Conservation (phyloP, 2,329 filamentous ascomycete genomes). For the Colletotrichum horii region DNA sequence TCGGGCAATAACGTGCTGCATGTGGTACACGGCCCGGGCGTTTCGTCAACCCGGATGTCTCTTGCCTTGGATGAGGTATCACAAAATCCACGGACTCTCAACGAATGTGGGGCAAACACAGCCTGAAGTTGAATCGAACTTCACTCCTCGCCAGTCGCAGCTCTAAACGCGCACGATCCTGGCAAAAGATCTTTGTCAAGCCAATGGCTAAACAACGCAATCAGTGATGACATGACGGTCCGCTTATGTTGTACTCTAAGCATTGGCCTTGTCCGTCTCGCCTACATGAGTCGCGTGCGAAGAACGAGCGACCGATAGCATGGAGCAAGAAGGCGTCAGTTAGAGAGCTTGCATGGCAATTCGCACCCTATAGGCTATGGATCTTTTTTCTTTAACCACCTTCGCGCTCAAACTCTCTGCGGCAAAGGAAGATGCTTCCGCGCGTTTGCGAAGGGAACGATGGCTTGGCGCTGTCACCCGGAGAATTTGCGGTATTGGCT, state of each 20-base stretch:
- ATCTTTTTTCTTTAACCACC: background rate
- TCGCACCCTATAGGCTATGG: background rate
- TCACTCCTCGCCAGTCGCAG: background rate
- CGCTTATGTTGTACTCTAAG: background rate
- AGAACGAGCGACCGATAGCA: background rate
- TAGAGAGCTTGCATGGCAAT: background rate
- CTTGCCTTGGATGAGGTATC: background rate
- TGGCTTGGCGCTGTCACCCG: background rate
- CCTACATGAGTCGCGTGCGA: background rate
- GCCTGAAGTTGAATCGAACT: background rate
- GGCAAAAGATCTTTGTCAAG: background rate
- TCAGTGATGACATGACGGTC: background rate
- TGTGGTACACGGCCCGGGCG: background rate
- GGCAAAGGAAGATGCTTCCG: background rate
- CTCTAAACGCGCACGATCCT: background rate
- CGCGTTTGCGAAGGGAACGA: background rate
- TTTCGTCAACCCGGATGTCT: background rate
- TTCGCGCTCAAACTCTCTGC: constrained; percentile 2
- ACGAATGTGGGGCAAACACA: background rate
- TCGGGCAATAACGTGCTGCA: background rate
- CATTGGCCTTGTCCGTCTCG: background rate
- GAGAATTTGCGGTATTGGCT: constrained; percentile 11
- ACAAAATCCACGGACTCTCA: background rate
- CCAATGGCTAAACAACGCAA: background rate
- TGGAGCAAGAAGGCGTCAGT: background rate